Evolutionary conservation across 331 rosid species (phyloP), one percentile per base, ranked within the genome.

Genomic region (Saraca asoca): DNA sequence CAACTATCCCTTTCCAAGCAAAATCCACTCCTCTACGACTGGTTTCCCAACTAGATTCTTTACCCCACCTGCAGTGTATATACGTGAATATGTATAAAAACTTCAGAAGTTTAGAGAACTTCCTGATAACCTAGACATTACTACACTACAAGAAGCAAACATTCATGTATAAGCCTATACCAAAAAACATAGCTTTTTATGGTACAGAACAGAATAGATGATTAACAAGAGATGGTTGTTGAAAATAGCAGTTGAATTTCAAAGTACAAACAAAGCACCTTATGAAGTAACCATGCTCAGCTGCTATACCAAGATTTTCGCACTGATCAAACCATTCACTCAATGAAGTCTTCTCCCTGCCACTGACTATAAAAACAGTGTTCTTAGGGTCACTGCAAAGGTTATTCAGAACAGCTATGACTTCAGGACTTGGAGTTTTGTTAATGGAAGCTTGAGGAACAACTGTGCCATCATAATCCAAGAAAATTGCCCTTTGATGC

Each of bases 381-480:
- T 86, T 86, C 34, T 82, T 84, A 62, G 88, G 86, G 58, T 86
- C 93, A 46, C 34, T 69, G 80, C 92, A 86, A 7, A 88, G 85
- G 72, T 60, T 71, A 60, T 84, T 82, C 51, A 88, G 75, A 72
- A 86, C 75, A 63, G 80, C 72, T 15, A 86, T 82, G 58, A 84
- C 86, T 81, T 86, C 87, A 15, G 82, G 66, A 58, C 85, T 78
- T 1, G 92, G 92, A 54, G 56, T 45, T 64, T 82, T 80, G 55
- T 68, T 72, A 57, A 86, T 67, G 7, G 88, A 88, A 75, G 64
- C 7, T 51, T 85, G 77, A 5, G 96, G 72, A 46, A 84, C 79
- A 35, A 88, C 59, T n/a, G 96, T 88, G 31, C 96, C 96, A 45
- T 88, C 96, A 39, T 86, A 88, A 66, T 88, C 96, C 85, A 88